Percentiles rank a stretch among this genome's conserved stretches.
phyloP scores from a whole-genome alignment of 2,329 filamentous ascomycete species.

The Sclerotinia sclerotiorum region DNA sequence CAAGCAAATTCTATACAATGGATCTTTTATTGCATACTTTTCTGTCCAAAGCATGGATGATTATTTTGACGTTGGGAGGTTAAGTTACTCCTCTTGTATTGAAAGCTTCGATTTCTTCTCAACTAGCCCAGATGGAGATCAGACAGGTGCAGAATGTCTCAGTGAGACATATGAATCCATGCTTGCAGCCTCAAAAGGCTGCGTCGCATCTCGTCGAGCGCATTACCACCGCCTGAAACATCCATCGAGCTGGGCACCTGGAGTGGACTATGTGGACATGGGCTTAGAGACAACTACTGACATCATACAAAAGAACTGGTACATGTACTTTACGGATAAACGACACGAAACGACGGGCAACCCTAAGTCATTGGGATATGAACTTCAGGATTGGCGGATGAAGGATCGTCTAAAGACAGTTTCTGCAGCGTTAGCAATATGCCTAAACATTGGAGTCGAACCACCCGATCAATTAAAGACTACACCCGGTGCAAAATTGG shows the following conservation, averaged over 20 bases:
- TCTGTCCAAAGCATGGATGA: constrained; percentile 13
- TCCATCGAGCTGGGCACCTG: neutral
- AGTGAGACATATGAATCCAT: neutral
- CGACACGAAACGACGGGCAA: constrained; percentile 93
- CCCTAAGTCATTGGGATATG: constrained; percentile 65
- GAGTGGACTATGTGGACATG: neutral
- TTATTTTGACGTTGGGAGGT: constrained; percentile 8
- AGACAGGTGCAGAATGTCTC: neutral
- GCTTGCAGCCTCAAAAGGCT: neutral
- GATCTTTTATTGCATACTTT: constrained; percentile 1
- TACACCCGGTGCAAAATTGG: constrained; percentile 85
- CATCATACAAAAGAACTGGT: constrained; percentile 74
- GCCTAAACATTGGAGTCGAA: constrained; percentile 95
- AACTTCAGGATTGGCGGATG: constrained; percentile 94
- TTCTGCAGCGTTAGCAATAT: constrained; percentile 89
- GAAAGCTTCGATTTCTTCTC: constrained; percentile 14
- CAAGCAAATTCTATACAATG: neutral
- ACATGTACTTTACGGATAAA: constrained; percentile 99
- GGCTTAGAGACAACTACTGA: constrained; percentile 28
- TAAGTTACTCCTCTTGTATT: constrained; percentile 12
- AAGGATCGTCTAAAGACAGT: constrained; percentile 95
- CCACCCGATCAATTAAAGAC: constrained; percentile 97
- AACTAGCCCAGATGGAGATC: neutral
- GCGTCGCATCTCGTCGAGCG: neutral
- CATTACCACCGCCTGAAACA: neutral